phyloP scores from a whole-genome alignment of 2,329 filamentous ascomycete genomes.

The Sporothrix dimorphospora region DNA sequence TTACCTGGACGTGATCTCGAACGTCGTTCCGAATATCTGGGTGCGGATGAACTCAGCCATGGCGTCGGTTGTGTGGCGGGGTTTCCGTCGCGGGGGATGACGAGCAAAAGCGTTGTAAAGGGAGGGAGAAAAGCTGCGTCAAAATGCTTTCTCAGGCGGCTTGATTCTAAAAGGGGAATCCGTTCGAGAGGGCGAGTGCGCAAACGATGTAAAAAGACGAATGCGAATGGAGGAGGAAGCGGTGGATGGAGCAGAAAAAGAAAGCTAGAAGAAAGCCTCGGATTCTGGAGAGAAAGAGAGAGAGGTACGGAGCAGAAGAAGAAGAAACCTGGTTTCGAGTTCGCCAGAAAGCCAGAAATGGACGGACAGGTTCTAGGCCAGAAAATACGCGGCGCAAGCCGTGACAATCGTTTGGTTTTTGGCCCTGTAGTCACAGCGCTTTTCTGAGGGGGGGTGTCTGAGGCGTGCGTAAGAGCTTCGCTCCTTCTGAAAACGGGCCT shows the following conservation, averaged over 20 bases:
- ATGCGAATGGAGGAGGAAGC: background rate
- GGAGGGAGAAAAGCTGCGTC: background rate
- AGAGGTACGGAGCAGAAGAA: background rate
- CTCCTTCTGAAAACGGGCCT: conserved; percentile 10
- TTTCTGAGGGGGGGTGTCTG: background rate
- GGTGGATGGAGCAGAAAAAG: background rate
- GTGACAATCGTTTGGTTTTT: conserved; percentile 16
- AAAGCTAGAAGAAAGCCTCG: background rate
- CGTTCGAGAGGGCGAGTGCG: background rate
- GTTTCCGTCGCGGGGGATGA: conserved; percentile 11
- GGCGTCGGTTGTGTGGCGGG: conserved; percentile 45
- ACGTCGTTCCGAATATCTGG: conserved; percentile 99
- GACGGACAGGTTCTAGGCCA: conserved; percentile 8
- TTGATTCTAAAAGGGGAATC: background rate
- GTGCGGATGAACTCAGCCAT: conserved; percentile 99
- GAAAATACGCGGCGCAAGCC: conserved; percentile 8
- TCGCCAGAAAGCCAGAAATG: background rate
- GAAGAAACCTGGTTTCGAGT: background rate
- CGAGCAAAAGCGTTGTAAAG: background rate
- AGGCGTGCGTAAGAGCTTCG: conserved; percentile 9
- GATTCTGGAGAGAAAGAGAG: background rate
- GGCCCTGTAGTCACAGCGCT: background rate
- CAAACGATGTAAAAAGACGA: background rate
- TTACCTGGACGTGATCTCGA: conserved; percentile 98
- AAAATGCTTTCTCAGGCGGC: background rate